Percentiles rank a stretch among this genome's conserved stretches.
These are phyloP conservation scores for Ceratorhiza oryzae-sativae DNA, from an alignment of 1,284 basidiomycete genomes.

Conservation along the genomic window DNA sequence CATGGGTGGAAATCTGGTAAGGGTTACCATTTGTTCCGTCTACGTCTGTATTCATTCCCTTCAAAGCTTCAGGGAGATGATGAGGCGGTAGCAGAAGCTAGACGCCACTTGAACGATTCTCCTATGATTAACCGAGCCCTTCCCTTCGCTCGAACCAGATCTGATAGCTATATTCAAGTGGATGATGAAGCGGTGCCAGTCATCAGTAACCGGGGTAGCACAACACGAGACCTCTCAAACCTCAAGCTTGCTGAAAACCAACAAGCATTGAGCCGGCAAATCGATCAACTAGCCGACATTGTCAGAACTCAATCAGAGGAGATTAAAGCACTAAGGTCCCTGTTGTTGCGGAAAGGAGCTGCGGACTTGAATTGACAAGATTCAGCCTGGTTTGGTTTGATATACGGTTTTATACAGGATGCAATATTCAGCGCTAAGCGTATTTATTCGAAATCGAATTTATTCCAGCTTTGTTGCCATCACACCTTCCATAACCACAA, in stretches of 20 bases:
- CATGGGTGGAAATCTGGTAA: conserved; percentile 53
- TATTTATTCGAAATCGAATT: too few relatives aligned
- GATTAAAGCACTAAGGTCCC: conserved; percentile 7
- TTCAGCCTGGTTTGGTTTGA: not conserved
- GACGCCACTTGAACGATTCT: conserved; percentile 22
- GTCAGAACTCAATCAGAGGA: conserved; percentile 23
- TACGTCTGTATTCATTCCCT: not conserved
- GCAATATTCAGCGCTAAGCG: not conserved
- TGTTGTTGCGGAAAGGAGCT: not conserved
- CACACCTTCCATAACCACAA: not conserved
- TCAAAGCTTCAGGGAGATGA: conserved; percentile 5
- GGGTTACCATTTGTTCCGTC: not conserved
- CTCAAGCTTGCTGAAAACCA: conserved; percentile 42
- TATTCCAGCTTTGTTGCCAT: not conserved
- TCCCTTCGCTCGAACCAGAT: conserved; percentile 14
- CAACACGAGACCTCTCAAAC: conserved; percentile 32
- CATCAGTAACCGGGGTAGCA: not conserved
- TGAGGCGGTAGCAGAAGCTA: conserved; percentile 18
- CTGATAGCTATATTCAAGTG: conserved; percentile 10
- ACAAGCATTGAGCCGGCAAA: conserved; percentile 41
- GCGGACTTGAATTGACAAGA: not conserved
- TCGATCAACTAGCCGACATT: conserved; percentile 38
- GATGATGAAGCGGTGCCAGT: not conserved
- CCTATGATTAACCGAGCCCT: conserved; percentile 1
- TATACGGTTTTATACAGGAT: too few relatives aligned